phyloP scores from a whole-genome alignment of 2,329 filamentous ascomycete species.

The Iodosphaeria phyllophila region DNA sequence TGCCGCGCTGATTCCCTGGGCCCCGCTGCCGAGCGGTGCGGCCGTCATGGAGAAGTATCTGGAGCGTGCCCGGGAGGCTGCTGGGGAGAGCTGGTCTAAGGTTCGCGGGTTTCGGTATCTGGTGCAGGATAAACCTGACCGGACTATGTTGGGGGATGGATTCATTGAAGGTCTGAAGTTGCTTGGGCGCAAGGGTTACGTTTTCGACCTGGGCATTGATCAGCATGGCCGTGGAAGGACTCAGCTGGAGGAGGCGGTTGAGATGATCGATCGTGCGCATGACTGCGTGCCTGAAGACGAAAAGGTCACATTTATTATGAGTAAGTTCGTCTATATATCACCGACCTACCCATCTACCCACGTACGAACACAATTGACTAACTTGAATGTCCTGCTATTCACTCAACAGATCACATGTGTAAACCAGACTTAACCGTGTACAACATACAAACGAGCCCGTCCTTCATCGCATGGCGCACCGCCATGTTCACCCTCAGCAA shows the following conservation, averaged over 20 bases:
- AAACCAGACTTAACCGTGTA: conserved; percentile 60
- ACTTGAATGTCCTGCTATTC: background rate
- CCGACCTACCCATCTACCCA: background rate
- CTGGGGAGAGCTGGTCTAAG: conserved; percentile 45
- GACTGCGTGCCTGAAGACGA: conserved; percentile 37
- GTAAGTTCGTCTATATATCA: too few relatives aligned
- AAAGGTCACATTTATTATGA: conserved; percentile 50
- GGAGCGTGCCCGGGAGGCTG: conserved; percentile 34
- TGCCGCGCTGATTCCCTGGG: conserved; percentile 64
- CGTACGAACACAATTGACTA: background rate
- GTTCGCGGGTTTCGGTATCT: conserved; percentile 71
- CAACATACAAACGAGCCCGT: conserved; percentile 31
- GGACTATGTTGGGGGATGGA: conserved; percentile 40
- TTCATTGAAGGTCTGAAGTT: conserved; percentile 51
- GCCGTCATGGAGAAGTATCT: conserved; percentile 47
- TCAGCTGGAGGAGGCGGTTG: conserved; percentile 52
- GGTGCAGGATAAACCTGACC: conserved; percentile 55
- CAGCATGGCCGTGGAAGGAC: conserved; percentile 55
- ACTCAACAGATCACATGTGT: conserved; percentile 58
- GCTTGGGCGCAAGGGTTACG: conserved; percentile 41
- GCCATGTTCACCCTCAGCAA: conserved; percentile 49
- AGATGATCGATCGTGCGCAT: conserved; percentile 51
- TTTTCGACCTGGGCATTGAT: conserved; percentile 76
- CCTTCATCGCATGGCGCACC: conserved; percentile 50
- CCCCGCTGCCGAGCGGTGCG: conserved; percentile 53